phyloP scores from a whole-genome alignment of 2,329 filamentous ascomycete genomes.

The Sarocladium kiliense region DNA sequence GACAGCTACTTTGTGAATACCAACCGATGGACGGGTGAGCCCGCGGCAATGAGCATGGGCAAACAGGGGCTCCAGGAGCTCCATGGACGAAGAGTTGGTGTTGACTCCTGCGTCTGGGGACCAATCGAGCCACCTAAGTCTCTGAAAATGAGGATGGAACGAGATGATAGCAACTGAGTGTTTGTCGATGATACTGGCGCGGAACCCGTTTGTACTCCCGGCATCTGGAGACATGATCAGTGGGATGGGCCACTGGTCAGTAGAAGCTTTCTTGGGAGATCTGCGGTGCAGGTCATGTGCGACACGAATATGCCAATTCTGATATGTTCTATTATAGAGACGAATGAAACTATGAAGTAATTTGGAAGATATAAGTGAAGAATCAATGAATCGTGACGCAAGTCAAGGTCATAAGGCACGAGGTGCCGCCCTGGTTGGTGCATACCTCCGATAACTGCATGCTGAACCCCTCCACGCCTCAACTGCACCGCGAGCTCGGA shows the following conservation, averaged over 20 bases:
- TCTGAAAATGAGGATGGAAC: constrained; percentile 31
- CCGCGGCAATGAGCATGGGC: neutral
- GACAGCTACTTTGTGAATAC: neutral
- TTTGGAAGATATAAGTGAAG: too few relatives aligned
- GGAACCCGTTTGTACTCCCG: too few relatives aligned
- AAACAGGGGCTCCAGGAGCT: neutral
- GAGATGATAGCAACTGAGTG: neutral
- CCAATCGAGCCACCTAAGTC: constrained; percentile 57
- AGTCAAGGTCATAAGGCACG: too few relatives aligned
- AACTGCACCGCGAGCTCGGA: neutral
- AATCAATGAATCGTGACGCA: too few relatives aligned
- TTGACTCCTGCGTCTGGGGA: constrained; percentile 55
- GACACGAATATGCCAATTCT: too few relatives aligned
- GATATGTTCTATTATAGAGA: too few relatives aligned
- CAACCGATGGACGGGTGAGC: neutral
- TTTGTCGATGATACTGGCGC: neutral
- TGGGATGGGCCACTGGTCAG: too few relatives aligned
- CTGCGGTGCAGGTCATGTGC: too few relatives aligned
- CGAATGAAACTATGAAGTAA: too few relatives aligned
- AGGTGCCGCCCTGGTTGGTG: neutral
- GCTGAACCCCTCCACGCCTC: neutral
- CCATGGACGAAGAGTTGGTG: constrained; percentile 38
- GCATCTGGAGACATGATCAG: too few relatives aligned
- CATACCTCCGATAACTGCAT: neutral
- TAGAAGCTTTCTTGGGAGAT: too few relatives aligned